Base-by-base conservation (phyloP, 1,139 yeast genomes). In the Nakaseomyces delphensis region DNA sequence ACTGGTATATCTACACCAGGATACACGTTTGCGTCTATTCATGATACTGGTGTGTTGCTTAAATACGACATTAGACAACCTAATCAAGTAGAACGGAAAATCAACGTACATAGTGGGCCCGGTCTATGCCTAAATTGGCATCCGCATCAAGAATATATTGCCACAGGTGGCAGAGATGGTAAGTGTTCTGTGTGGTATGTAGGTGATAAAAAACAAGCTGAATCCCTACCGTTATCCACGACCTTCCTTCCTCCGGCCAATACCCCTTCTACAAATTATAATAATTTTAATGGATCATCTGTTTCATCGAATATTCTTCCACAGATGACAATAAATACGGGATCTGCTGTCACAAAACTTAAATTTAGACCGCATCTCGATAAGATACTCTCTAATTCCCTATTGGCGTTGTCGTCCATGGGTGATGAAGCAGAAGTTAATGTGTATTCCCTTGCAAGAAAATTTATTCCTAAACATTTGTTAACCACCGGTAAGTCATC, bases 91-190 rank as follows among this genome's bases (percentile, higher is more conserved):
- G 96, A 87, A 51, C 68, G 79, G 40, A 78, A 83, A 47, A 74
- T 93, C 62, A 85, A 83, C 54, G 93, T 95, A 3, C 98, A 91
- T 60, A 76, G 91, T 1, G 95, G 95, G 0, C 94, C 95, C 1
- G 97, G 95, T 0, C 68, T 89, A 16, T 77, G 95, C 1, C 64
- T 91, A 8, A 87, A 85, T 56, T 87, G 95, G 77, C 96, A 89
- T 56, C 94, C 95, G 0, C 82, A 79, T 39, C 65, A 73, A 33
- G 95, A 87, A 50, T 84, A 80, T 54, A 76, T 91, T 14, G 80
- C 82, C 2, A 85, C 96, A 10, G 97, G 97, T 15, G 98, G 98
- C 9, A 70, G 96, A 53, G 99, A 91, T 63, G 84, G 65, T 9
- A 61, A 60, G 43, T 55, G 62, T 30, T 57, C 59, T 33, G 45